Evolutionary conservation across 1,284 basidiomycete species (phyloP), one percentile per base, ranked within the genome.

Genomic region (Peniophora sp.): DNA sequence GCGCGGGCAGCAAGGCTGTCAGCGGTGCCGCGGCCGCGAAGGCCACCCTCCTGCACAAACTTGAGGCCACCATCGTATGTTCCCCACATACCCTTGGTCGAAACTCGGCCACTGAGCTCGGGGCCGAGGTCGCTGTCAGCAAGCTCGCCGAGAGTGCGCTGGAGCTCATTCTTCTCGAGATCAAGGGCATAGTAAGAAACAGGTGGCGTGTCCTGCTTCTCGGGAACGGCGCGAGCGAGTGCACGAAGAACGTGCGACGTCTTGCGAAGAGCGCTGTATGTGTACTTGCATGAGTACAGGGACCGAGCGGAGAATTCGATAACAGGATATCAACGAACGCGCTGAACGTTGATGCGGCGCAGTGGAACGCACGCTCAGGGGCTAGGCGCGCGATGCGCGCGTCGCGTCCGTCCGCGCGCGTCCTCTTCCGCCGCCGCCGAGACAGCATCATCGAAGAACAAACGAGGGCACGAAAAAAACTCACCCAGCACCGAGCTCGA

Each of bases 111-210:
- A 39, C 71, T 57, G 9, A 93, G 72, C 23, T 70, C 67, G n/a
- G 71, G 63, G 22, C 90, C 90, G 49, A 90, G 72, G 10, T 78
- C 73, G 14, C 74, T 88, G 55, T 70, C 65, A 39, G 77, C 67
- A 56, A 98, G 83, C 60, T 85, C 77, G 35, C 70, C 70, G 45
- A 98, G 75, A 3, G 92, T 91, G 22, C 93, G 83, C 55, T 86
- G 78, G 32, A 98, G 82, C 64, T 97, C 93, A 50, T 79, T 78
- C 58, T 86, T 77, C 66, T 96, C 92, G 24, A 98, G 83, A 63
- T 98, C 96, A 50, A 99, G 85, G 12, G 95, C 93, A 70, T 91
- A 94, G 69, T 97, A 98, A 1, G 84, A 89, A 61, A 90, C 81
- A 10, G 81, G 79, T 1, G 81, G 70, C 16, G 65, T 54, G 1